These are phyloP conservation scores for Sapria himalayana DNA, from an alignment of 345 rosid species.

Conservation along the genomic window DNA sequence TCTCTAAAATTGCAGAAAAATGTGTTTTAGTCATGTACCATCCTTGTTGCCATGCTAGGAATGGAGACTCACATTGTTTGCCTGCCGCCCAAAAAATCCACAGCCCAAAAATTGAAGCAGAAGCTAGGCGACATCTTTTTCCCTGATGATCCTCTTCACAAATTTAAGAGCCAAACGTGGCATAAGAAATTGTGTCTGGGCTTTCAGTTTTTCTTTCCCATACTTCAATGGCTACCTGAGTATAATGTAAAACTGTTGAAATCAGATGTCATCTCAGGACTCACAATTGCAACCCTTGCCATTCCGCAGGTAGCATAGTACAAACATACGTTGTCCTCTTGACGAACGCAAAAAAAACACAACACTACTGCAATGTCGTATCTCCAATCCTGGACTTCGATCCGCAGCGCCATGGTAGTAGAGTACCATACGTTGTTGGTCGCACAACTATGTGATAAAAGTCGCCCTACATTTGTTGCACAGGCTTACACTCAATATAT, in stretches of 20 bases:
- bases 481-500: no score
- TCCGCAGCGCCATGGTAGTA: no score
- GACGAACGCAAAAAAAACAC: no score
- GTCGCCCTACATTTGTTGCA: no score
- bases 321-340: no score
- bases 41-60: no score
- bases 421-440: no score
- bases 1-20: no score
- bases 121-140: conserved; percentile 56
- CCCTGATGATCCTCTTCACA: conserved; percentile 85
- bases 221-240: conserved; percentile 58
- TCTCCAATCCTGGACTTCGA: no score
- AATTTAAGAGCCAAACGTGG: conserved; percentile 61
- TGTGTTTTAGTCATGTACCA: no score
- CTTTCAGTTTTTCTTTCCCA: conserved; percentile 58
- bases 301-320: conserved; percentile 69
- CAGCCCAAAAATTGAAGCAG: conserved; percentile 40
- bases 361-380: no score
- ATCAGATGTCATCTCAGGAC: conserved; percentile 84
- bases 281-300: conserved; percentile 98
- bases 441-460: no score
- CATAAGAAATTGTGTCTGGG: conserved; percentile 29
- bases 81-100: conserved; percentile 43
- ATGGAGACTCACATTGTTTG: conserved; percentile 52
- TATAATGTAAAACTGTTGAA: conserved; percentile 39